These are phyloP conservation scores for Umbelopsis vinacea DNA, from an alignment of 192 early-diverging fungal species.

Conservation along the genomic window DNA sequence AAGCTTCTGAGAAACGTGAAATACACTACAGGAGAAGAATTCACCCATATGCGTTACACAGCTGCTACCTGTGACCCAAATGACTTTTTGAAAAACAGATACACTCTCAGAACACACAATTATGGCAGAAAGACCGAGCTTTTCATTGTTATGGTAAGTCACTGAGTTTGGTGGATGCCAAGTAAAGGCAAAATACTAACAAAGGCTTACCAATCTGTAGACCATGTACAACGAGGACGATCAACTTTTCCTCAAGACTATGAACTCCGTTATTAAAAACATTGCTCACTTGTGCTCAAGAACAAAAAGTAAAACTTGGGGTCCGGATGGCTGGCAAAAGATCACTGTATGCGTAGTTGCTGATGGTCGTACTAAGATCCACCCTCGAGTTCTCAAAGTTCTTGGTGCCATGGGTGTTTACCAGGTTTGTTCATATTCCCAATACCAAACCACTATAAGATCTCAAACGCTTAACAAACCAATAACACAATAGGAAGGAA, in stretches of 20 bases:
- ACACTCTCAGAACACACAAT: constrained; percentile 69
- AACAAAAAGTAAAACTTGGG: constrained; percentile 77
- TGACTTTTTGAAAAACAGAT: constrained; percentile 65
- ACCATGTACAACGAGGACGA: constrained; percentile 71
- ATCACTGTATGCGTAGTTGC: constrained; percentile 92
- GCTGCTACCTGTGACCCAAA: constrained; percentile 71
- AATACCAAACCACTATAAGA: too few relatives aligned
- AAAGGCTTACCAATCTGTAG: neutral
- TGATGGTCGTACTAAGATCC: constrained; percentile 85
- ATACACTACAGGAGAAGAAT: constrained; percentile 58
- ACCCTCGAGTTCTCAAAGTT: constrained; percentile 76
- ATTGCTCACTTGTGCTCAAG: constrained; percentile 84
- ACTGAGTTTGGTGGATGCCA: neutral
- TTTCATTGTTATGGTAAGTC: constrained; percentile 87
- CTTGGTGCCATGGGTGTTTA: constrained; percentile 82
- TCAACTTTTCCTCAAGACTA: constrained; percentile 83
- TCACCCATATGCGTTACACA: constrained; percentile 73
- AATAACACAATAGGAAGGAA: constrained; percentile 46
- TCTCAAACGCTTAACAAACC: neutral
- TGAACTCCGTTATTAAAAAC: constrained; percentile 85
- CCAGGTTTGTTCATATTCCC: constrained; percentile 58
- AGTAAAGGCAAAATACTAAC: neutral
- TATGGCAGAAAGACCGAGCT: constrained; percentile 82
- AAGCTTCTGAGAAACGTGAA: constrained; percentile 54
- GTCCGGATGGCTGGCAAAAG: constrained; percentile 88